These are phyloP conservation scores for Limonium bicolor DNA, from an alignment of 148 eudicot genomes.

Conservation along the genomic window DNA sequence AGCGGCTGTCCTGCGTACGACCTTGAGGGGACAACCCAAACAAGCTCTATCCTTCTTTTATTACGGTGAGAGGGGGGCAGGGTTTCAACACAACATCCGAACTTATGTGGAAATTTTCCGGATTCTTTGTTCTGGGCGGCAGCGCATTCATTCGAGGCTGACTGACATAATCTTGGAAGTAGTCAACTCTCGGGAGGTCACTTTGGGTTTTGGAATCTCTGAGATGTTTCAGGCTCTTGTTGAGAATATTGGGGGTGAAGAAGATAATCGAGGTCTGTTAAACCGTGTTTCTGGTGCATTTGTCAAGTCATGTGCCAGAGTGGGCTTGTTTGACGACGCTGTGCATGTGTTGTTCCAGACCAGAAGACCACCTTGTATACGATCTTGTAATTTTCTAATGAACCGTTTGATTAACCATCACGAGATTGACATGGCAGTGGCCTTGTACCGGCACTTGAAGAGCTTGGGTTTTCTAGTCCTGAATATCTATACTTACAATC, in stretches of 20 bases:
- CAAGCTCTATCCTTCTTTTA: constrained; percentile 31
- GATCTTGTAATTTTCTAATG: constrained; percentile 37
- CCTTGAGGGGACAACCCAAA: constrained; percentile 25
- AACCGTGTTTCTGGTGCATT: constrained; percentile 27
- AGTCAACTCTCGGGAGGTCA: constrained; percentile 15
- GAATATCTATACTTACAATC: constrained; percentile 47
- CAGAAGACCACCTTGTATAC: constrained; percentile 25
- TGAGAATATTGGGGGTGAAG: constrained; percentile 19
- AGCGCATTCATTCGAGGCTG: constrained; percentile 24
- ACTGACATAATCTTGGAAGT: constrained; percentile 28
- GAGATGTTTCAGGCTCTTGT: constrained; percentile 38
- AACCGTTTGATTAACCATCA: constrained; percentile 28
- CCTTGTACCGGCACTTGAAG: constrained; percentile 33
- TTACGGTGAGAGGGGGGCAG: constrained; percentile 20
- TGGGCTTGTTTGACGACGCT: constrained; percentile 48
- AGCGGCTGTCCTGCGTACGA: constrained; percentile 13
- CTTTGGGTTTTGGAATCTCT: constrained; percentile 21
- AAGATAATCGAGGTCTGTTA: constrained; percentile 9
- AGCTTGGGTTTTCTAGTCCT: constrained; percentile 33
- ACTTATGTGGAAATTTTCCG: constrained; percentile 38
- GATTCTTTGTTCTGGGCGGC: constrained; percentile 31
- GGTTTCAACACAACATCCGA: constrained; percentile 32
- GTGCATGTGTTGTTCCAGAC: constrained; percentile 26
- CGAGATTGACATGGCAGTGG: constrained; percentile 21
- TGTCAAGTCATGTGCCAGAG: constrained; percentile 41